phyloP scores from a whole-genome alignment of 331 rosid genomes.

The Malus hybrid region DNA sequence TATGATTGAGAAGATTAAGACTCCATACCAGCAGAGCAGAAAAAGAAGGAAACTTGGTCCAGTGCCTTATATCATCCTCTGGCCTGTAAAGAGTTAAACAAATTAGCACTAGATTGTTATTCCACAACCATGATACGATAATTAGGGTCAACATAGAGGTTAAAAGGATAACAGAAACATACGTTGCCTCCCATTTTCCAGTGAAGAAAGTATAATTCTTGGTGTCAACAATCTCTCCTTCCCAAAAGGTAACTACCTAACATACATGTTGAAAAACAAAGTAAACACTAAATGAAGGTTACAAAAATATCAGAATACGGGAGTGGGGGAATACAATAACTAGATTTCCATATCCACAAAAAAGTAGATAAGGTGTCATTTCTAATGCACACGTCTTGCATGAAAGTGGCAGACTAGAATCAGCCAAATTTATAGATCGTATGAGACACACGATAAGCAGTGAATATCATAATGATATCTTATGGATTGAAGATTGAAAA shows the following conservation, averaged over 20 bases:
- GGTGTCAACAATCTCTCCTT: constrained; percentile 94
- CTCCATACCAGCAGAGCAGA: constrained; percentile 49
- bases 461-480: not conserved
- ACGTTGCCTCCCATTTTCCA: constrained; percentile 97
- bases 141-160: not conserved
- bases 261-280: constrained; percentile 13
- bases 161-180: constrained; percentile 22
- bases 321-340: not conserved
- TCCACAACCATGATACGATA: not conserved
- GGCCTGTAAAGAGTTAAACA: constrained; percentile 35
- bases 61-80: constrained; percentile 84
- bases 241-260: constrained; percentile 98
- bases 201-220: constrained; percentile 95
- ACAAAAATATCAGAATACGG: not conserved
- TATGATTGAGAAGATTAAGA: not conserved
- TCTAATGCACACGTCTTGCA: not conserved
- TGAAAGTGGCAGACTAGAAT: not conserved
- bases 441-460: not conserved
- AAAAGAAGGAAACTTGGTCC: constrained; percentile 86
- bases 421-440: not conserved
- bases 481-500: not conserved
- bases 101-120: not conserved
- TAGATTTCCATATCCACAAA: not conserved
- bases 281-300: not conserved
- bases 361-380: not conserved